phyloP scores from a whole-genome alignment of 305 asterid genomes.

The Solanum hybrid region DNA sequence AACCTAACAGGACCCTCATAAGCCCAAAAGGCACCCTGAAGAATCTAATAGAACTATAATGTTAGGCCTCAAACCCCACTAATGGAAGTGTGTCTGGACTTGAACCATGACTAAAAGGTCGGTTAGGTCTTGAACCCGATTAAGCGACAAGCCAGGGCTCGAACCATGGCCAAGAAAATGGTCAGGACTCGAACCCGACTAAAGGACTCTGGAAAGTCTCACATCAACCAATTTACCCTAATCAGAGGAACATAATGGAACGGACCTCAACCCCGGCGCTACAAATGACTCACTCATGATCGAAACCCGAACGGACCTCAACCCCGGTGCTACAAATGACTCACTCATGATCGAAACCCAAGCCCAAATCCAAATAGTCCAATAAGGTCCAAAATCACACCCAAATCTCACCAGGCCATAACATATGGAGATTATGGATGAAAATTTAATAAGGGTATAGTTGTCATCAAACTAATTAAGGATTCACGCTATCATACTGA shows the following conservation, averaged over 20 bases:
- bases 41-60: neutral
- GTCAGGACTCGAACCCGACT: neutral
- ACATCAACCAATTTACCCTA: neutral
- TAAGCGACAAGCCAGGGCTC: neutral
- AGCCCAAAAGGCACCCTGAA: neutral
- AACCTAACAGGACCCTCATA: neutral
- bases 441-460: neutral
- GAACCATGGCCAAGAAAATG: neutral
- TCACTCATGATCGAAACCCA: neutral
- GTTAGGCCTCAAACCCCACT: neutral
- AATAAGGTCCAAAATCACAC: neutral
- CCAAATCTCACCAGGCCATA: neutral
- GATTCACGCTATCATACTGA: neutral
- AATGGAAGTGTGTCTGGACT: neutral
- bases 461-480: neutral
- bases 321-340: neutral
- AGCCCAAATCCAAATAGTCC: neutral
- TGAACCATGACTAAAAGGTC: neutral
- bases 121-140: neutral
- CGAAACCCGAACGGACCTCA: neutral
- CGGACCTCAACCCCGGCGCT: neutral
- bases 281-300: neutral
- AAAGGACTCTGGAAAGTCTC: neutral
- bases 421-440: neutral
- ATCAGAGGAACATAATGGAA: neutral